These are phyloP conservation scores for Cymbopogon flexuosus DNA, from an alignment of 202 grass and related monocot species.

Conservation along the genomic window DNA sequence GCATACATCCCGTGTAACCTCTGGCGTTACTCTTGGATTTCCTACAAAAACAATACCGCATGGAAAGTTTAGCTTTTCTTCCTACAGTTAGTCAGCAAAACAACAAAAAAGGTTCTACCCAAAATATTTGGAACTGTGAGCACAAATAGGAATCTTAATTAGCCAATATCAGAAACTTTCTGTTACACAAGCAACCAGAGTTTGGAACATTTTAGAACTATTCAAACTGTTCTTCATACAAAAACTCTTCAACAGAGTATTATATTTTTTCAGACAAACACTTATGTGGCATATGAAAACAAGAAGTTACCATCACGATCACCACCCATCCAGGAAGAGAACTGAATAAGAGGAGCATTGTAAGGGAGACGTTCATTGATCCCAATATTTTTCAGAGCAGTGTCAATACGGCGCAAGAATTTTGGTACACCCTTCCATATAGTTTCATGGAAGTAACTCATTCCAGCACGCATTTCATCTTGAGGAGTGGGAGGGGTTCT, in stretches of 20 bases:
- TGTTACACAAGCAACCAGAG: neutral
- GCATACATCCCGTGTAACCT: conserved; percentile 98
- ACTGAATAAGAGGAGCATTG: conserved; percentile 92
- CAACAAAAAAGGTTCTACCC: neutral
- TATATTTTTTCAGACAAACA: conserved; percentile 1
- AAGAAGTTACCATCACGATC: conserved; percentile 92
- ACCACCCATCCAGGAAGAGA: conserved; percentile 99
- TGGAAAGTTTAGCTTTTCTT: conserved; percentile 15
- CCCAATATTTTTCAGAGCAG: conserved; percentile 92
- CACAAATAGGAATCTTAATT: neutral
- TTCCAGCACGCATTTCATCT: conserved; percentile 96
- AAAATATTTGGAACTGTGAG: neutral
- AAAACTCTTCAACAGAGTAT: neutral
- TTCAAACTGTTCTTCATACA: neutral
- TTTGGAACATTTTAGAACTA: neutral
- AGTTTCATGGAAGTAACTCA: conserved; percentile 98
- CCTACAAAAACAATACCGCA: conserved; percentile 48
- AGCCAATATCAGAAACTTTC: neutral
- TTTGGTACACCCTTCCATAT: conserved; percentile 99
- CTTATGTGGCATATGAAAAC: neutral
- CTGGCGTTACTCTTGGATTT: conserved; percentile 95
- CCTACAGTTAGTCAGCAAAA: conserved; percentile 1
- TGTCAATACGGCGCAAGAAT: conserved; percentile 95
- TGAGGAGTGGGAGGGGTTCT: conserved; percentile 84
- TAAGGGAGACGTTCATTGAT: conserved; percentile 91